Percentiles rank a stretch among this genome's conserved stretches.
These are phyloP conservation scores for Pseudonitzschia pungens DNA, from an alignment of 108 stramenopile species.

Conservation along the genomic window DNA sequence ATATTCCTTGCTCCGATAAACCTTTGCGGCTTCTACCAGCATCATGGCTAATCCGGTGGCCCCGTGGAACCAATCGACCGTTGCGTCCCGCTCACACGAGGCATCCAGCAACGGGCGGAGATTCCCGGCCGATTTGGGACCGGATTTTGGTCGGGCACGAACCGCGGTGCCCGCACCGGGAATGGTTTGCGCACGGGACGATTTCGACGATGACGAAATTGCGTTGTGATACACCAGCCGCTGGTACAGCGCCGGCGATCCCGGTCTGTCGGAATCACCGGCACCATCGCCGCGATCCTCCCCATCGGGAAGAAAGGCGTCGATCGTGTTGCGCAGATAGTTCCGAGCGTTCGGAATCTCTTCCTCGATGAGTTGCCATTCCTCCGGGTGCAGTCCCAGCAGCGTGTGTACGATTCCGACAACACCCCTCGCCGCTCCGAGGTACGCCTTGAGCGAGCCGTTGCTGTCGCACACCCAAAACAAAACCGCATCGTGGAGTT, in stretches of 20 bases:
- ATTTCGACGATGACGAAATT: not conserved
- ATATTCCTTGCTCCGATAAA: constrained; percentile 48
- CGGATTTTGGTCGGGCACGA: too few relatives aligned
- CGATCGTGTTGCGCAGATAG: constrained; percentile 6
- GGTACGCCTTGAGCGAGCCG: constrained; percentile 43
- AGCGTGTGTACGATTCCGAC: constrained; percentile 64
- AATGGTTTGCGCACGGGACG: too few relatives aligned
- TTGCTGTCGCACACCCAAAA: constrained; percentile 13
- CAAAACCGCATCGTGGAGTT: not conserved
- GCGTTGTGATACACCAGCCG: not conserved
- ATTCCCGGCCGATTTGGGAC: not conserved
- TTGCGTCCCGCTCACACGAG: not conserved
- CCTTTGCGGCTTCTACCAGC: constrained; percentile 52
- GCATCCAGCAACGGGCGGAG: not conserved
- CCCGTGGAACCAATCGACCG: constrained; percentile 77
- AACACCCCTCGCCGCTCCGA: constrained; percentile 77
- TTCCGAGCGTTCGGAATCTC: not conserved
- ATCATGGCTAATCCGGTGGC: constrained; percentile 62
- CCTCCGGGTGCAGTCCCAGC: constrained; percentile 39
- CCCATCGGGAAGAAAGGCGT: not conserved
- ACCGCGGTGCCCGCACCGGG: too few relatives aligned
- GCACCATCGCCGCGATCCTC: not conserved
- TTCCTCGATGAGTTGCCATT: constrained; percentile 31
- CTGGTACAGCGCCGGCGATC: not conserved
- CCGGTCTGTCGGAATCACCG: too few relatives aligned